A percentile compares a stretch with the other conserved stretches of the same genome.
phyloP scores from a whole-genome alignment of 106 monocot genomes.

The Posidonia australis region DNA sequence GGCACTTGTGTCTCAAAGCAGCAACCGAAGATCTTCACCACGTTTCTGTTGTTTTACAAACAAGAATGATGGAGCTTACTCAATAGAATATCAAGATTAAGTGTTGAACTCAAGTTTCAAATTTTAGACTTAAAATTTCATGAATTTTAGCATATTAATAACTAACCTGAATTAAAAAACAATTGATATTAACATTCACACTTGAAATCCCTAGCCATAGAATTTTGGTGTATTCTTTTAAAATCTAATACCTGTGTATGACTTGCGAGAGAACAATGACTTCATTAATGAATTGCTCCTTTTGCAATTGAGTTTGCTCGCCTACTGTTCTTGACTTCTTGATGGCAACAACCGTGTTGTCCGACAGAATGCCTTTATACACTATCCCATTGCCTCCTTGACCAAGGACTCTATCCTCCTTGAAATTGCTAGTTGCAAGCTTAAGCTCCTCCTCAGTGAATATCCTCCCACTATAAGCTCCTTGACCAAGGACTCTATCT shows the following conservation, averaged over 20 bases:
- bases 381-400: not conserved
- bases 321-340: not conserved
- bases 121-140: no score
- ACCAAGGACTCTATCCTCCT: not conserved
- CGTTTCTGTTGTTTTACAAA: no score
- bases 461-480: not conserved
- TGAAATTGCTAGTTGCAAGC: not conserved
- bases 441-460: not conserved
- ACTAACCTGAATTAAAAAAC: no score
- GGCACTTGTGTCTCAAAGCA: conserved; percentile 1
- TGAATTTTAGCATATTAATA: no score
- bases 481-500: no score
- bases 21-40: conserved; percentile 3
- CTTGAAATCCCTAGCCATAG: no score
- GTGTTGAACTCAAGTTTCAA: no score
- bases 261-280: not conserved
- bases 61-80: no score
- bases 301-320: conserved; percentile 1
- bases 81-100: no score
- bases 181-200: no score
- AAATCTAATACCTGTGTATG: conserved; percentile 1
- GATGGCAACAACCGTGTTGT: not conserved
- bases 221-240: no score
- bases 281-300: conserved; percentile 2
- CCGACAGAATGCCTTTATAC: conserved; percentile 1